Conservation (phyloP, 164 flowering plant genomes). For the Paratinospora sagittata region DNA sequence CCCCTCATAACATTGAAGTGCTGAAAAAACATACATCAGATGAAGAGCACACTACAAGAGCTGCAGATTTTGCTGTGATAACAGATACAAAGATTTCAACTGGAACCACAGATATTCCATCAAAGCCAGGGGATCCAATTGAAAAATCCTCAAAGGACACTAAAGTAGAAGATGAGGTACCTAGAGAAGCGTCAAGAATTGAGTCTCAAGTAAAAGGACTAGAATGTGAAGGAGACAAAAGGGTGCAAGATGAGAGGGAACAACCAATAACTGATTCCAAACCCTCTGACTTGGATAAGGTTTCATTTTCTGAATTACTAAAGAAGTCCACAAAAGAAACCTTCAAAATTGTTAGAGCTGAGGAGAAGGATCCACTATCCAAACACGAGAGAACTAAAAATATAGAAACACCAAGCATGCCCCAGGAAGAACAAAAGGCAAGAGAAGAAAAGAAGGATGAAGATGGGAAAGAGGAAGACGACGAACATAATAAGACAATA, state of each 20-base stretch:
- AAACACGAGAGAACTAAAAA: slow-evolving; percentile 19
- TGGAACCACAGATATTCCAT: slow-evolving; percentile 14
- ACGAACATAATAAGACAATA: slow-evolving; percentile 29
- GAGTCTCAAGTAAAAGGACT: slow-evolving; percentile 17
- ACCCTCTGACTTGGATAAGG: slow-evolving; percentile 9
- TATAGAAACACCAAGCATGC: slow-evolving; percentile 21
- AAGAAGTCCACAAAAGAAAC: slow-evolving; percentile 28
- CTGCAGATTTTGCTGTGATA: slow-evolving; percentile 11
- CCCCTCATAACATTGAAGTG: slow-evolving; percentile 12
- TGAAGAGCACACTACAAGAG: slow-evolving; percentile 17
- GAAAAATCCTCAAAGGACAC: slow-evolving; percentile 6
- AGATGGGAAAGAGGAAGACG: slow-evolving; percentile 27
- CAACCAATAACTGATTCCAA: slow-evolving; percentile 13
- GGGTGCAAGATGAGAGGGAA: slow-evolving; percentile 4
- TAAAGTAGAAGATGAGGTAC: slow-evolving; percentile 10
- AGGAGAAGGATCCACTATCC: slow-evolving; percentile 12
- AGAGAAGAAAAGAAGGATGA: slow-evolving; percentile 32
- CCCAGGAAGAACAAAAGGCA: slow-evolving; percentile 28
- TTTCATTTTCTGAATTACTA: slow-evolving; percentile 23
- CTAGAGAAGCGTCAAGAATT: slow-evolving; percentile 15
- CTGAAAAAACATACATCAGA: slow-evolving; percentile 11
- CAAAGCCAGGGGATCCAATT: not conserved
- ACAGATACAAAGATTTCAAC: slow-evolving; percentile 9
- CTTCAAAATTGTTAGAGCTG: slow-evolving; percentile 11
- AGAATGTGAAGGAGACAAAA: slow-evolving; percentile 19